Percentiles rank a stretch among this genome's conserved stretches.
Evolutionary conservation across 805 yeast genomes (phyloP).

Genomic region (Aciculoconidium aculeatum): DNA sequence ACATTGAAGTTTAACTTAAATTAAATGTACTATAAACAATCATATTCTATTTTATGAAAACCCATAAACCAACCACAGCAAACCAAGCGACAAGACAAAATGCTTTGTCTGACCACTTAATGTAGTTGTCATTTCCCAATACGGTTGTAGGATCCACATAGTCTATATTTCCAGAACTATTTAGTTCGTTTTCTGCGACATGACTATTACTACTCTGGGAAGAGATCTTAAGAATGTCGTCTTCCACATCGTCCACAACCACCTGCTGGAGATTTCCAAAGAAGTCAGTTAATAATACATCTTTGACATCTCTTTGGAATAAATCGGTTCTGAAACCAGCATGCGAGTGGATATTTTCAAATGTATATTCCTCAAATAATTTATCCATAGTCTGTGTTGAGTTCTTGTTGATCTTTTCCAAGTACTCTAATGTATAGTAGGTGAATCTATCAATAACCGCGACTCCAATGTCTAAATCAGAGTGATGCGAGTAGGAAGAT

Average conservation of each 20-base stretch:
- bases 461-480: conserved; percentile 93
- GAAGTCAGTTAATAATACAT: conserved; percentile 83
- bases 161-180: no score
- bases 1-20: background rate
- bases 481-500: conserved; percentile 90
- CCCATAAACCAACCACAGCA: conserved; percentile 1
- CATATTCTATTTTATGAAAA: background rate
- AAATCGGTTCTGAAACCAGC: conserved; percentile 90
- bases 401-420: conserved; percentile 74
- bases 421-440: conserved; percentile 79
- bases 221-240: conserved; percentile 35
- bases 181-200: no score
- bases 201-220: conserved; percentile 22
- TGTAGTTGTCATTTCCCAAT: conserved; percentile 1
- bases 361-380: conserved; percentile 77
- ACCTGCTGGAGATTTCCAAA: conserved; percentile 89
- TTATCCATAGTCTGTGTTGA: conserved; percentile 75
- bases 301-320: conserved; percentile 56
- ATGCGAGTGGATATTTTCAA: conserved; percentile 80
- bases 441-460: conserved; percentile 98
- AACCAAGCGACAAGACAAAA: conserved; percentile 1
- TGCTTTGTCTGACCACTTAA: conserved; percentile 1
- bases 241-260: conserved; percentile 52
- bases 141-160: no score
- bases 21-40: background rate